Evolutionary conservation across 2,329 filamentous ascomycete species (phyloP).

Genomic region (Alternaria conjuncta): DNA sequence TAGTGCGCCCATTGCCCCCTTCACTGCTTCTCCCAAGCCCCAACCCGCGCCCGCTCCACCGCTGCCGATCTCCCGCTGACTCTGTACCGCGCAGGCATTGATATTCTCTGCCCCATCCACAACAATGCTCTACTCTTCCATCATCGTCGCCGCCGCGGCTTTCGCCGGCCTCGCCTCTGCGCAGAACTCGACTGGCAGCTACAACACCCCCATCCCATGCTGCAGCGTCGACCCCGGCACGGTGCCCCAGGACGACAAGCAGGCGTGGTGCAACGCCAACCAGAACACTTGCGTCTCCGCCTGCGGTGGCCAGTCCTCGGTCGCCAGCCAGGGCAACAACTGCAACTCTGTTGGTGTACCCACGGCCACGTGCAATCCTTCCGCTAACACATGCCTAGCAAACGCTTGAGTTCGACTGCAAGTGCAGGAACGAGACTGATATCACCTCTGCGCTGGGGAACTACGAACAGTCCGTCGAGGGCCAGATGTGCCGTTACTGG

Average conservation of each 20-base stretch:
- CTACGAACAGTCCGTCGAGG: conserved; percentile 66
- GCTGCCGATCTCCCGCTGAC: conserved; percentile 35
- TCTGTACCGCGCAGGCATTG: conserved; percentile 41
- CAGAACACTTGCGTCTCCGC: conserved; percentile 65
- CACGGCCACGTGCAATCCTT: no score
- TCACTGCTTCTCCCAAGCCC: conserved; percentile 3
- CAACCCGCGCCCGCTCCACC: conserved; percentile 9
- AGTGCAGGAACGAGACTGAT: conserved; percentile 63
- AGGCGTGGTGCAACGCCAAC: conserved; percentile 65
- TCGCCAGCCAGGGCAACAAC: conserved; percentile 55
- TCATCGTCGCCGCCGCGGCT: conserved; percentile 56
- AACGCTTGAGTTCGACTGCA: conserved; percentile 63
- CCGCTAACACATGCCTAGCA: conserved; percentile 48
- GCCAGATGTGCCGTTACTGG: conserved; percentile 64
- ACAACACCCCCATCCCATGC: conserved; percentile 42
- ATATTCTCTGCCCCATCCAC: conserved; percentile 37
- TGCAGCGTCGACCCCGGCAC: conserved; percentile 52
- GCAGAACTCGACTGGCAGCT: conserved; percentile 47
- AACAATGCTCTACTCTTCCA: conserved; percentile 57
- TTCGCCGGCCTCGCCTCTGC: conserved; percentile 55
- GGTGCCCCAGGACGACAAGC: conserved; percentile 47
- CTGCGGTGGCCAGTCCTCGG: conserved; percentile 57
- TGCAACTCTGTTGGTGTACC: conserved; percentile 63
- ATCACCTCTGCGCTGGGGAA: conserved; percentile 49
- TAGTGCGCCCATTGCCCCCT: conserved; percentile 12